These are phyloP conservation scores for Phialophora verrucosa DNA, from an alignment of 2,329 filamentous ascomycete genomes.

Conservation along the genomic window DNA sequence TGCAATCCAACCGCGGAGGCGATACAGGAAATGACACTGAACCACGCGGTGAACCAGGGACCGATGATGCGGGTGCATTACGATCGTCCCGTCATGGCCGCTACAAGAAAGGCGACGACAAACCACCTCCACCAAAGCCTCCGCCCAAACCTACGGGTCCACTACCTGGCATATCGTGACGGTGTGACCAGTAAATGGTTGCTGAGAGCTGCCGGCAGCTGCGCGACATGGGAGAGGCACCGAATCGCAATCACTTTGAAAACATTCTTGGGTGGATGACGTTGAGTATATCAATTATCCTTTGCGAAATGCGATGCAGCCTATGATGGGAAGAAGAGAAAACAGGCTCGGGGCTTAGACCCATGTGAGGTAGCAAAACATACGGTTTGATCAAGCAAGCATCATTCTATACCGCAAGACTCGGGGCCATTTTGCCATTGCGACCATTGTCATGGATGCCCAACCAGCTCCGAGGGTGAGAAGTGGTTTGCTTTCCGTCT, in stretches of 20 bases:
- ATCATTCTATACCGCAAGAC: not conserved
- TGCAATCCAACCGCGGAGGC: not conserved
- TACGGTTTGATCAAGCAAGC: not conserved
- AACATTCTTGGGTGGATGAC: not conserved
- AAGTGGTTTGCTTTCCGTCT: not conserved
- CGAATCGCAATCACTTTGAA: not conserved
- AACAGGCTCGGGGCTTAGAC: not conserved
- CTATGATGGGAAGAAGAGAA: not conserved
- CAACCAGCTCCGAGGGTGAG: not conserved
- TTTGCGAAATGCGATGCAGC: not conserved
- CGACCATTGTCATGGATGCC: not conserved
- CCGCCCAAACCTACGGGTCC: conserved; percentile 24
- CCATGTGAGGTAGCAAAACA: not conserved
- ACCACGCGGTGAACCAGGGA: not conserved
- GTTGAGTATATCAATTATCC: not conserved
- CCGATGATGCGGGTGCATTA: not conserved
- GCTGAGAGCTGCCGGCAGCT: not conserved
- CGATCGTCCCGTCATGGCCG: not conserved
- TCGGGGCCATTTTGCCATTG: not conserved
- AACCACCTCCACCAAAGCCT: conserved; percentile 24
- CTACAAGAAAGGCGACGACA: conserved; percentile 8
- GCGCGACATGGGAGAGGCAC: not conserved
- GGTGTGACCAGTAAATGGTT: not conserved
- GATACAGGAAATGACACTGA: not conserved
- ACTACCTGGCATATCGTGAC: conserved; percentile 28